Evolutionary conservation across 2,329 filamentous ascomycete species (phyloP).

Genomic region (Claviceps arundinis): DNA sequence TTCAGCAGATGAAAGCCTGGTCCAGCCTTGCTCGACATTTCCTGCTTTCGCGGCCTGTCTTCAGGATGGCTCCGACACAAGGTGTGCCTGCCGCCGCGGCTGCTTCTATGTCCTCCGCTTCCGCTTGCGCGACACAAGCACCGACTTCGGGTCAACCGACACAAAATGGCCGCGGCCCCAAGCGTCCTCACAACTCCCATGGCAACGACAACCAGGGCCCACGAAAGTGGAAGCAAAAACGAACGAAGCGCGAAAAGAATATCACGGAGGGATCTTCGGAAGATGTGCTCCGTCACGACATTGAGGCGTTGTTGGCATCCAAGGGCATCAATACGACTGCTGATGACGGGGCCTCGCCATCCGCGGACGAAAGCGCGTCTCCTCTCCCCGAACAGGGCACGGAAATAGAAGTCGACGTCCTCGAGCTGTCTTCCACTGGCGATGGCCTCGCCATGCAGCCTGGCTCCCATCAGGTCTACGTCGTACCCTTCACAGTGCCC

Average conservation of each 20-base stretch:
- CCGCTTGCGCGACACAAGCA: neutral
- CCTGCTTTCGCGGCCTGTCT: slow-evolving; percentile 1
- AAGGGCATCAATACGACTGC: slow-evolving; percentile 15
- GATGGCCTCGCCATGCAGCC: slow-evolving; percentile 72
- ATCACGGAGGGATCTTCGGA: slow-evolving; percentile 51
- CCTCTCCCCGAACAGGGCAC: slow-evolving; percentile 51
- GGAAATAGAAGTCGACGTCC: slow-evolving; percentile 71
- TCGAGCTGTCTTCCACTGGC: slow-evolving; percentile 77
- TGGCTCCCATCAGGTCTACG: slow-evolving; percentile 55
- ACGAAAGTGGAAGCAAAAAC: slow-evolving; percentile 28
- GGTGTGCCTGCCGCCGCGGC: neutral
- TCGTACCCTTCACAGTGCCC: slow-evolving; percentile 78
- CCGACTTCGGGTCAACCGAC: neutral
- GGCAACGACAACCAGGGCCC: slow-evolving; percentile 1
- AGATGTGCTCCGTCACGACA: slow-evolving; percentile 52
- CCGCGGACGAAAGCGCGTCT: slow-evolving; percentile 15
- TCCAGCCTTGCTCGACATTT: slow-evolving; percentile 1
- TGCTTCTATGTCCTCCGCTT: neutral
- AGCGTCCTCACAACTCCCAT: slow-evolving; percentile 2
- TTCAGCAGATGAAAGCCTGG: slow-evolving; percentile 8
- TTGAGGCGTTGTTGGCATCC: slow-evolving; percentile 39
- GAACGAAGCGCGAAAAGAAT: slow-evolving; percentile 44
- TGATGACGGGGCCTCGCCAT: neutral
- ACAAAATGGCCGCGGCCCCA: slow-evolving; percentile 1
- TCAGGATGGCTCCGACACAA: slow-evolving; percentile 7